Evolutionary conservation across 257 asterid genomes (phyloP).

Genomic region (Mentha longifolia): DNA sequence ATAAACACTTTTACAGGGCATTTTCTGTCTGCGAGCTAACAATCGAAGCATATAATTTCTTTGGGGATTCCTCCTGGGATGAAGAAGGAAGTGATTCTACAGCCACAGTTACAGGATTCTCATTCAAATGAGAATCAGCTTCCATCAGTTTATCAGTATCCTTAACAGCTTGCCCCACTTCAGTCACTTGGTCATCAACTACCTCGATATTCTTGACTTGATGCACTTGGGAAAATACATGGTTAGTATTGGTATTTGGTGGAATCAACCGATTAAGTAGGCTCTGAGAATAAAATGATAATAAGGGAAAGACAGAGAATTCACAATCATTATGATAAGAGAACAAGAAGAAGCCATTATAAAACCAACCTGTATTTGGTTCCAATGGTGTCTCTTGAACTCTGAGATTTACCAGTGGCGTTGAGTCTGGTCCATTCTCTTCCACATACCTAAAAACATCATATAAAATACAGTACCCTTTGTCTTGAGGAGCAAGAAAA

Average conservation of each 20-base stretch:
- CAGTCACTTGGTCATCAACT: constrained; percentile 45
- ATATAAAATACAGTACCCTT: constrained; percentile 81
- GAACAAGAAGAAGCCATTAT: too few species aligned
- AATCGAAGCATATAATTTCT: constrained; percentile 92
- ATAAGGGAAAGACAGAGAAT: constrained; percentile 24
- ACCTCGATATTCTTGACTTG: constrained; percentile 50
- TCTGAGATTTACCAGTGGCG: constrained; percentile 39
- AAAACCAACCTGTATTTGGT: too few species aligned
- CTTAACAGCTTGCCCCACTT: constrained; percentile 48
- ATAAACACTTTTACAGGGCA: too few species aligned
- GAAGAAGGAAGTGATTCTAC: constrained; percentile 50
- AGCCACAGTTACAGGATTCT: constrained; percentile 44
- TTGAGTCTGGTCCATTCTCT: constrained; percentile 54
- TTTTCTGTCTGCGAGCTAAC: too few species aligned
- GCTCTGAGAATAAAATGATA: constrained; percentile 53
- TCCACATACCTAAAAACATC: constrained; percentile 80
- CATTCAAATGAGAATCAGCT: constrained; percentile 44
- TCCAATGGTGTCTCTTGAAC: too few species aligned
- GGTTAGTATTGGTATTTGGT: constrained; percentile 39
- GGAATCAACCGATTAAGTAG: constrained; percentile 52
- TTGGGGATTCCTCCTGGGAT: constrained; percentile 60
- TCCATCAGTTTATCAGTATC: constrained; percentile 53
- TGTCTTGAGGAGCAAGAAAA: constrained; percentile 94
- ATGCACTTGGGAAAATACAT: constrained; percentile 46
- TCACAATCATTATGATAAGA: background rate